Evolutionary conservation across 1,139 yeast species (phyloP), one percentile per base, ranked within the genome.

Genomic region (Blastobotrys malaysiensis): DNA sequence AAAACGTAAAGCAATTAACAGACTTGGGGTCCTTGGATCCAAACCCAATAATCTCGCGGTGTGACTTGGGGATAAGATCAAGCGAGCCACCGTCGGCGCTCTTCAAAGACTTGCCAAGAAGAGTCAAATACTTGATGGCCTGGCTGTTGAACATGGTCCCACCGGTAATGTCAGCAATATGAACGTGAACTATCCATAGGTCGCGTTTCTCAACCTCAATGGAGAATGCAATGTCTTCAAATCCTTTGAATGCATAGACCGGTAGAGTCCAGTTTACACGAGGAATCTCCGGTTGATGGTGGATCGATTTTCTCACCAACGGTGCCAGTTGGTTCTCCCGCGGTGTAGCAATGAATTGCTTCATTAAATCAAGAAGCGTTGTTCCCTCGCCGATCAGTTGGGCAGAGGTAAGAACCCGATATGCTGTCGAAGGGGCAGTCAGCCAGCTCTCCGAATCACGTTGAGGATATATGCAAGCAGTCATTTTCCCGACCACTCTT

Each of bases 141-240:
- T 31, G 39, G 39, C 39, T 31, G 7, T 31, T 31, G 16, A 31
- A 31, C 39, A 31, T 31, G 3, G 39, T 31, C n/a, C 39, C 39
- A 31, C 39, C 39, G 16, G 57, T 36, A n/a, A 56, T 19, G 46
- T 59, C 62, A 6, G 59, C 57, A 9, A 60, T 48, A 45, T 60
- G 63, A 21, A 60, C 48, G 45, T 45, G 53, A 5, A 59, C 26
- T 1, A 36, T 51, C 51, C 49, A 48, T 6, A 45, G 27, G 13
- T 52, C 54, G 21, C 52, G 45, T 43, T 36, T 19, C 3, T 43
- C 14, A 26, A n/a, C 6, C 5, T 46, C 52, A 13, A 61, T 16
- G 1, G 63, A 59, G 18, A 61, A 48, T 22, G 59, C 64, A 19
- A 62, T 43, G 43, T 62, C 63, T 2, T 43, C 36, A 19, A 52